A percentile compares a stretch with the other conserved stretches of the same genome.
phyloP scores from a whole-genome alignment of 164 flowering plant genomes.

The Platanus orientalis region DNA sequence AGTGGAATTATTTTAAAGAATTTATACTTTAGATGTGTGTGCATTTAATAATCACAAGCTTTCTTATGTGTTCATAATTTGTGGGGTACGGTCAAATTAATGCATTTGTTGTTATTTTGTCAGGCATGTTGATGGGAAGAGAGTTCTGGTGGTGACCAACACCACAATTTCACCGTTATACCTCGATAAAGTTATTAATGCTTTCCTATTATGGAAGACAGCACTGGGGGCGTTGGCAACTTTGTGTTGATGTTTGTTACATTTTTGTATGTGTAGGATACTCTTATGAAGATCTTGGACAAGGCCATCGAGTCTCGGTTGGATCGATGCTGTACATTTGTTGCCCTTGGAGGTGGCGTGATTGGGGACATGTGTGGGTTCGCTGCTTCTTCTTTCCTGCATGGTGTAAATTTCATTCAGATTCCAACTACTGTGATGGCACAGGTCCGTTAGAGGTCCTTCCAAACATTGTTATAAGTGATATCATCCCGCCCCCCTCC shows the following conservation, averaged over 20 bases:
- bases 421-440: conserved; percentile 99
- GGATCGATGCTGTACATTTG: conserved; percentile 87
- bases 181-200: conserved; percentile 67
- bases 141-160: conserved; percentile 92
- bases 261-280: conserved; percentile 46
- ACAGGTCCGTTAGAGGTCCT: conserved; percentile 46
- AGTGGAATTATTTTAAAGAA: too few relatives aligned
- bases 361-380: conserved; percentile 99
- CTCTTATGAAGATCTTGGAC: conserved; percentile 92
- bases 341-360: conserved; percentile 99
- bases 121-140: conserved; percentile 98
- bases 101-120: neutral
- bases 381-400: conserved; percentile 93
- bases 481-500: too few relatives aligned
- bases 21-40: neutral
- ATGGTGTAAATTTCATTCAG: conserved; percentile 97
- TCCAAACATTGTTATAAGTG: too few relatives aligned
- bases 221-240: too few relatives aligned
- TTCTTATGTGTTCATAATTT: neutral
- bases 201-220: too few relatives aligned
- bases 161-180: conserved; percentile 78
- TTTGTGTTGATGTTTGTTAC: neutral
- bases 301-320: conserved; percentile 91
- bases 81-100: neutral
- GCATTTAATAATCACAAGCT: neutral